phyloP scores from a whole-genome alignment of 1,284 basidiomycete genomes.

The Leucocoprinus gongylophorus region DNA sequence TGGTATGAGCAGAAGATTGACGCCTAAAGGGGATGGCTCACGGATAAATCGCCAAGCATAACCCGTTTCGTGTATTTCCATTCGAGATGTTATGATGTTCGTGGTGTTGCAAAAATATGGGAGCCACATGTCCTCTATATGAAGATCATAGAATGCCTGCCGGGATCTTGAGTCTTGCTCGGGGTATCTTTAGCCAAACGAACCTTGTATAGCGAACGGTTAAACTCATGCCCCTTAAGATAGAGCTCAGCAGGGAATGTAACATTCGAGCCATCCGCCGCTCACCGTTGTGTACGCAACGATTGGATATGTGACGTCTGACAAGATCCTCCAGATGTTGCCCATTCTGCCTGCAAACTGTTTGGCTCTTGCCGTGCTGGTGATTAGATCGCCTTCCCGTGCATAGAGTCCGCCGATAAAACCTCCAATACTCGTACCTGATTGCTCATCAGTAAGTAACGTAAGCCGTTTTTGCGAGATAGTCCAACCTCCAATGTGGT shows the following conservation, averaged over 20 bases:
- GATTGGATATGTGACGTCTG: slow-evolving; percentile 94
- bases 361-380: slow-evolving; percentile 81
- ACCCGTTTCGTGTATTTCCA: slow-evolving; percentile 96
- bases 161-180: not conserved
- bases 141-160: slow-evolving; percentile 84
- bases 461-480: not conserved
- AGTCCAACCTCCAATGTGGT: slow-evolving; percentile 71
- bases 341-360: slow-evolving; percentile 90
- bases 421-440: slow-evolving; percentile 84
- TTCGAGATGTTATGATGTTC: slow-evolving; percentile 94
- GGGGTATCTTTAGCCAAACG: not conserved
- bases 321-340: slow-evolving; percentile 91
- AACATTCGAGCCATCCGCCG: slow-evolving; percentile 15
- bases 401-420: slow-evolving; percentile 97
- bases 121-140: slow-evolving; percentile 99
- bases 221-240: slow-evolving; percentile 82
- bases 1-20: slow-evolving; percentile 2
- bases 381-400: slow-evolving; percentile 86
- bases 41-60: slow-evolving; percentile 90
- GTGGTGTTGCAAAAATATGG: slow-evolving; percentile 99
- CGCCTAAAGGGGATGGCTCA: slow-evolving; percentile 30
- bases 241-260: slow-evolving; percentile 1
- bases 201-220: slow-evolving; percentile 77
- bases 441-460: slow-evolving; percentile 8
- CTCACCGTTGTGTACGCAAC: slow-evolving; percentile 95